Base-by-base conservation (phyloP, 2,329 filamentous ascomycete species). In the Colletotrichum kahawae region DNA sequence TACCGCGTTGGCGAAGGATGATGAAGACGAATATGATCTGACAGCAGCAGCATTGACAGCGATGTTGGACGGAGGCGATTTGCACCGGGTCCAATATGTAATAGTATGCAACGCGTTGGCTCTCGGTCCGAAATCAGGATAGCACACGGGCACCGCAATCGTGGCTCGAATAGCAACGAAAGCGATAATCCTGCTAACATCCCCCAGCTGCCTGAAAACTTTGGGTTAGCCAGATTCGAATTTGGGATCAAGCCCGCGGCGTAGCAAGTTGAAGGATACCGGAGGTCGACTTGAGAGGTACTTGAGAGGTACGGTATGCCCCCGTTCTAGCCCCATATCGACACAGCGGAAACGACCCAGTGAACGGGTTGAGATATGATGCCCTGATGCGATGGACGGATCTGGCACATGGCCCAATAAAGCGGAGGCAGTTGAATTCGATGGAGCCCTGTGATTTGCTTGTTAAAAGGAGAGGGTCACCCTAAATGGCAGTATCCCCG, bases 321-420 rank as follows among this genome's bases (percentile, higher is more conserved):
- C 70, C 70, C 34, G 18, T 27, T 10, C 36, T 33, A 59, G 59
- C 12, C 70, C 72, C 73, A 64, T 74, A 71, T 68, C 65, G 29
- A 60, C 48, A 67, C 56, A 27, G 73, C 54, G 59, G 51, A 76
- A 76, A 74, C 48, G 71, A 65, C 34, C 73, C 73, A 76, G 73
- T 68, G 34, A 31, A 54, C 65, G 64, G 70, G 48, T 74, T 73
- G 73, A 68, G 64, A 76, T 74, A 65, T 76, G 73, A 76, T 76
- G 24, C 66, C 59, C 36, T 64, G 57, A 74, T 72, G 63, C 51
- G 57, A 74, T 65, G 48, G 59, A 59, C 29, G 70, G 51, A 76
- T 76, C 70, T 70, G 59, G 73, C 65, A 68, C 57, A 74, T 69
- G 64, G 34, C 31, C 73, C 48, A 74, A n/a, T 27, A 60, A 69